Conservation (phyloP, 2,329 filamentous ascomycete species). For the Chaetoscypha palmicola region DNA sequence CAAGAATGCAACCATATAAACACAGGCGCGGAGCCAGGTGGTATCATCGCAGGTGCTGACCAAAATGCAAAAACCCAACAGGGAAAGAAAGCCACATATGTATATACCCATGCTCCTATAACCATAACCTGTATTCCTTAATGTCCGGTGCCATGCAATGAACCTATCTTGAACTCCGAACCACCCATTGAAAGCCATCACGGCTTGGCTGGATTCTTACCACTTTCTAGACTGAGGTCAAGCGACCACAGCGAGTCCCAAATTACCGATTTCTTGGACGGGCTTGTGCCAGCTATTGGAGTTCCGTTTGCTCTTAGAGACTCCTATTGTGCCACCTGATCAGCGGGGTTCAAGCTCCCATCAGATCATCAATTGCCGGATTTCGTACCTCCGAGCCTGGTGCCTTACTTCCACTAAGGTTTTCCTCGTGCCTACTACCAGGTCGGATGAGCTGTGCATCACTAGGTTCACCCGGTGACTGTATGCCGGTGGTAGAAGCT, state of each 20-base stretch:
- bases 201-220: no score
- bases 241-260: constrained; percentile 58
- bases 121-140: no score
- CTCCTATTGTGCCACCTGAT: constrained; percentile 19
- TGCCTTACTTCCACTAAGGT: constrained; percentile 10
- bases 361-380: constrained; percentile 24
- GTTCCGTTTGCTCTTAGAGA: constrained; percentile 8
- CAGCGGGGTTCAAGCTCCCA: constrained; percentile 26
- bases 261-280: constrained; percentile 46
- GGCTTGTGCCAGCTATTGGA: constrained; percentile 16
- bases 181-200: no score
- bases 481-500: constrained; percentile 15
- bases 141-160: no score
- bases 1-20: no score
- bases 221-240: constrained; percentile 49
- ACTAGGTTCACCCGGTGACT: constrained; percentile 15
- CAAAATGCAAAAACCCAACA: no score
- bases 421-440: constrained; percentile 14
- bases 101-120: no score
- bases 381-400: constrained; percentile 25
- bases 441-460: constrained; percentile 18
- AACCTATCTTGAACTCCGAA: no score
- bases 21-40: no score
- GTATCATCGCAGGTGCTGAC: no score
- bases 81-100: no score